A percentile compares a stretch with the other conserved stretches of the same genome.
These are phyloP conservation scores for Brassica carinata DNA, from an alignment of 345 rosid genomes.

Conservation along the genomic window DNA sequence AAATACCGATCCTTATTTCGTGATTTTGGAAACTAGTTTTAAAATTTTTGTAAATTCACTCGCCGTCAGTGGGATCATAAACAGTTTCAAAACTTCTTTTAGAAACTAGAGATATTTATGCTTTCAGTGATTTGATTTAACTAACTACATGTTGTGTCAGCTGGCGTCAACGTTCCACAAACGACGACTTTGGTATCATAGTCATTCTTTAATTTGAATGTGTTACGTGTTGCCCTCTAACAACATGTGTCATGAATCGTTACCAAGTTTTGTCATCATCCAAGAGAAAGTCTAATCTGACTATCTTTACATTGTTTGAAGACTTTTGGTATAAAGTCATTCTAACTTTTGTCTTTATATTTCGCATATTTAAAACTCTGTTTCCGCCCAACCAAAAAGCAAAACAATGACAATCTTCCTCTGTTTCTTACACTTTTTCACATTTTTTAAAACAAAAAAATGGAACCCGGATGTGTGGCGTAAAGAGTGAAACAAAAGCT, in stretches of 20 bases:
- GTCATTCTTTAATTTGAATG: not conserved
- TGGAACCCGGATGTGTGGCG: too few relatives aligned
- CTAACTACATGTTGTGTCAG: too few relatives aligned
- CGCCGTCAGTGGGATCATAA: too few relatives aligned
- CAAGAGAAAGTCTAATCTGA: not conserved
- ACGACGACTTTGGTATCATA: not conserved
- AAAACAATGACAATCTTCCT: not conserved
- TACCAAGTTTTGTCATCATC: not conserved
- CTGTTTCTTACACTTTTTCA: not conserved
- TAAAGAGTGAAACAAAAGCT: too few relatives aligned
- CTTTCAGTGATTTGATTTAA: too few relatives aligned
- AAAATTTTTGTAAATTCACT: too few relatives aligned
- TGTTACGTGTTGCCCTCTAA: not conserved
- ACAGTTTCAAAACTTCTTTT: too few relatives aligned
- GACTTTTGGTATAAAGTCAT: not conserved
- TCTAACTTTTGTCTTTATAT: not conserved
- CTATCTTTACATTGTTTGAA: not conserved
- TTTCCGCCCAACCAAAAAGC: not conserved
- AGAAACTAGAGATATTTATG: too few relatives aligned
- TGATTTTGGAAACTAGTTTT: too few relatives aligned
- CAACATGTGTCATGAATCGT: not conserved
- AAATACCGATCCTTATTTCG: too few relatives aligned
- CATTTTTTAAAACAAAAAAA: too few relatives aligned
- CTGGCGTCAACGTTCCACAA: not conserved
- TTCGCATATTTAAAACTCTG: not conserved